Evolutionary conservation across 805 yeast genomes (phyloP), one percentile per base, ranked within the genome.

Genomic region (Scheffersomyces ergatensis): DNA sequence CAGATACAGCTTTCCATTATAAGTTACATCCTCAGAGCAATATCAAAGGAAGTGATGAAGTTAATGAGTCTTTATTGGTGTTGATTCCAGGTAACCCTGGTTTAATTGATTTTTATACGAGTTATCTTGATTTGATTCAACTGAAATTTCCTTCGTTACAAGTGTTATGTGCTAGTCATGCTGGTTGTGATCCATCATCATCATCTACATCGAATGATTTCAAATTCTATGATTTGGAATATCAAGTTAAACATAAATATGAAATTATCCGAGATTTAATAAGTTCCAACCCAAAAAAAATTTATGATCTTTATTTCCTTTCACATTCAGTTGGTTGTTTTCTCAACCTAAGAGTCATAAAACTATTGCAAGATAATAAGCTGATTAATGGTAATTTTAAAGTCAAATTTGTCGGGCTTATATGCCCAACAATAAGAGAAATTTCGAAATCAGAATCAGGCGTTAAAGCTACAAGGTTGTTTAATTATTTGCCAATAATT

Each of bases 71-170:
- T 9, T 26, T 26, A 26, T 26, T 26, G n/a, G 70, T 80, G 4
- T 70, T 84, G 47, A 69, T 85, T 5, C 92, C 93, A 0, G 93
- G 93, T 0, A 85, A 85, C 49, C 93, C 93, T 0, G 93, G 92
- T 0, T 59, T 85, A 20, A 70, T 80, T 32, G 81, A 80, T 45
- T 85, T 76, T 59, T 85, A 85, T 57, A 66, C 66, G 15, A 76
- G 76, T 3, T 83, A 80, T 50, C 55, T 85, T 21, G 58, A 63
- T 11, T 49, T 58, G 18, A 47, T 81, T 39, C 76, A 76, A 40
- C 52, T 54, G 18, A 50, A 49, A 25, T 54, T 63, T 38, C 79
- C 81, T 2, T 58, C 56, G 14, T 66, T 72, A 49, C 85, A 82
- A 50, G 56, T 82, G 1, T 55, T 81, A 24, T 78, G 82, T 29